Conservation (phyloP, 1,139 yeast genomes). For the Pichia sp. region DNA sequence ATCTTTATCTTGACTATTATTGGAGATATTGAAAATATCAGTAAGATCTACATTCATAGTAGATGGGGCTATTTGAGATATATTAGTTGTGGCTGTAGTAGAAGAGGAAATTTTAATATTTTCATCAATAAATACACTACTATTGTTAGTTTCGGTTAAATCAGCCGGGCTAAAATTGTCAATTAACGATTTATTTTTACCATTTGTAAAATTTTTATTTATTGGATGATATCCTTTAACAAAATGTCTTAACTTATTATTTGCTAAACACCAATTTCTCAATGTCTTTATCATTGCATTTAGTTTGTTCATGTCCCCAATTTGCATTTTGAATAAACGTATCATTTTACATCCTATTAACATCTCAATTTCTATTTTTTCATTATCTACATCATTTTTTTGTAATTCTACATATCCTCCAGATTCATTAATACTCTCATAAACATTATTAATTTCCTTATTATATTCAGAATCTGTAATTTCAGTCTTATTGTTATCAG, state of each 20-base stretch:
- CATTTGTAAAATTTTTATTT: no score
- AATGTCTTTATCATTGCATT: conserved; percentile 15
- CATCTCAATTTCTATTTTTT: conserved; percentile 11
- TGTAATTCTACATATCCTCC: background rate
- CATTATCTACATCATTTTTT: background rate
- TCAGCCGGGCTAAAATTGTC: no score
- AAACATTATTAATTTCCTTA: background rate
- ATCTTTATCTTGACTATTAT: no score
- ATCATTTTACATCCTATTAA: conserved; percentile 24
- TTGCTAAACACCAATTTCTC: conserved; percentile 23
- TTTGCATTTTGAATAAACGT: conserved; percentile 22
- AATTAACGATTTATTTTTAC: no score
- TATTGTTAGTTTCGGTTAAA: no score
- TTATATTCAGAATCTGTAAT: background rate
- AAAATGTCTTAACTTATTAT: conserved; percentile 4
- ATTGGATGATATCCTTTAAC: background rate
- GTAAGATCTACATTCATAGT: background rate
- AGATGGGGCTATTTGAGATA: background rate
- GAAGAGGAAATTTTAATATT: no score
- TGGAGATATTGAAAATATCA: background rate
- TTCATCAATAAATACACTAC: no score
- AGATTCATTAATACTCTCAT: background rate
- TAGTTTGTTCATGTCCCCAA: conserved; percentile 19
- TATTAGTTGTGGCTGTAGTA: no score
- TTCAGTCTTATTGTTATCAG: conserved; percentile 1